Evolutionary conservation across 2,329 filamentous ascomycete species (phyloP).

Genomic region (Raffaelea albimanens): DNA sequence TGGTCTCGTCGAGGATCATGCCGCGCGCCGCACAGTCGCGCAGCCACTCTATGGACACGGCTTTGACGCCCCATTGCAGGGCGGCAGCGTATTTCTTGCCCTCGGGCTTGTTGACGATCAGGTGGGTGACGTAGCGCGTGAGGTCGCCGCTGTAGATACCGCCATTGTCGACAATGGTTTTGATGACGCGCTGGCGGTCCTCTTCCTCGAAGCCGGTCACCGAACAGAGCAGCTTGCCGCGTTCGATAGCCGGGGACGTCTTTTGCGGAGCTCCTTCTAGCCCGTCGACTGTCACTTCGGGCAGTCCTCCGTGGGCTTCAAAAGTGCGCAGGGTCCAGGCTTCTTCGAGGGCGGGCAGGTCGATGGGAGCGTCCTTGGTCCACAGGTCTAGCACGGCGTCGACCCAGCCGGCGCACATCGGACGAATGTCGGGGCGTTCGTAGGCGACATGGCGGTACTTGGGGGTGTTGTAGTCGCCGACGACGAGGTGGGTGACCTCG

Average conservation of each 20-base stretch:
- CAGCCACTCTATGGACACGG: constrained; percentile 80
- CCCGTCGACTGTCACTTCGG: constrained; percentile 5
- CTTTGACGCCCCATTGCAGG: constrained; percentile 68
- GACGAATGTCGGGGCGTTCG: constrained; percentile 75
- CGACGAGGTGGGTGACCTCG: constrained; percentile 88
- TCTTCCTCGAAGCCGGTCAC: constrained; percentile 49
- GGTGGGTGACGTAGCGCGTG: constrained; percentile 75
- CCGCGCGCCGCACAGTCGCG: constrained; percentile 72
- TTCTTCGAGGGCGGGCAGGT: constrained; percentile 60
- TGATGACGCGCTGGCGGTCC: constrained; percentile 56
- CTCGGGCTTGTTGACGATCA: constrained; percentile 68
- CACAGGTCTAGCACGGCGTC: constrained; percentile 70
- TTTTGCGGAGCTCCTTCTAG: constrained; percentile 8
- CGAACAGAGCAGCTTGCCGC: constrained; percentile 39
- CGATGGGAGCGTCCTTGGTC: constrained; percentile 68
- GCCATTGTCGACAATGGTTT: constrained; percentile 59
- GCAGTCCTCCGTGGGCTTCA: constrained; percentile 38
- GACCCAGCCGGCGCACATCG: constrained; percentile 77
- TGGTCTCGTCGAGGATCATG: constrained; percentile 83
- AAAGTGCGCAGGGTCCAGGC: constrained; percentile 57
- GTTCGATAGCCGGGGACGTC: constrained; percentile 19
- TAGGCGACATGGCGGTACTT: constrained; percentile 96
- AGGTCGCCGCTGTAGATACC: constrained; percentile 83
- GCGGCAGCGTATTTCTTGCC: constrained; percentile 89
- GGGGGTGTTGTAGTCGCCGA: constrained; percentile 78